Evolutionary conservation across 208 protist species (phyloP).

Genomic region (Novymonas esmeraldas): DNA sequence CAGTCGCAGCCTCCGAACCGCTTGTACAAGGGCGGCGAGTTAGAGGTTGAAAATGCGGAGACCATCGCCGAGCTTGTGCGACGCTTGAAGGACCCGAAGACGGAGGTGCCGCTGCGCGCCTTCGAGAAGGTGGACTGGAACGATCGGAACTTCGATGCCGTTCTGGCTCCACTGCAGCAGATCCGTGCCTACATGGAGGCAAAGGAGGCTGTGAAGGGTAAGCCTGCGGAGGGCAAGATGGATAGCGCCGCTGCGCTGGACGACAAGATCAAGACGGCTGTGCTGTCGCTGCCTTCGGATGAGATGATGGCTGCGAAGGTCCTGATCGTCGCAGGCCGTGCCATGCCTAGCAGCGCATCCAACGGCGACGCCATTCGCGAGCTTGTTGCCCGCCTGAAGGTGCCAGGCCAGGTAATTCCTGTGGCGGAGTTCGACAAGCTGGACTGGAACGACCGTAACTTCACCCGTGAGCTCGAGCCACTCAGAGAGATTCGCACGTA

Average conservation of each 20-base stretch:
- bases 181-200: slow-evolving; percentile 65
- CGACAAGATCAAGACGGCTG: slow-evolving; percentile 43
- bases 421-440: slow-evolving; percentile 41
- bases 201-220: slow-evolving; percentile 37
- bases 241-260: slow-evolving; percentile 1
- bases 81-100: slow-evolving; percentile 25
- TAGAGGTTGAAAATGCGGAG: slow-evolving; percentile 34
- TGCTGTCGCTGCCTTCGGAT: slow-evolving; percentile 44
- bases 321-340: slow-evolving; percentile 16
- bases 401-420: slow-evolving; percentile 28
- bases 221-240: slow-evolving; percentile 8
- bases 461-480: slow-evolving; percentile 44
- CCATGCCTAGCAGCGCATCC: slow-evolving; percentile 16
- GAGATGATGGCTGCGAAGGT: slow-evolving; percentile 34
- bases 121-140: slow-evolving; percentile 58
- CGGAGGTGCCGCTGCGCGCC: slow-evolving; percentile 35
- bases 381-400: slow-evolving; percentile 34
- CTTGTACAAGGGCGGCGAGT: slow-evolving; percentile 6
- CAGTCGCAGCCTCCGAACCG: slow-evolving; percentile 9
- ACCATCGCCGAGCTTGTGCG: slow-evolving; percentile 43
- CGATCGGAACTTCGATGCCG: slow-evolving; percentile 48
- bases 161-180: slow-evolving; percentile 36
- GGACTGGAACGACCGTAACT: slow-evolving; percentile 62
- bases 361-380: slow-evolving; percentile 47
- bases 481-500: slow-evolving; percentile 51